Percentiles rank a stretch among this genome's conserved stretches.
Conservation (phyloP, 2,329 filamentous ascomycete genomes). For the Pyrenophora teres region DNA sequence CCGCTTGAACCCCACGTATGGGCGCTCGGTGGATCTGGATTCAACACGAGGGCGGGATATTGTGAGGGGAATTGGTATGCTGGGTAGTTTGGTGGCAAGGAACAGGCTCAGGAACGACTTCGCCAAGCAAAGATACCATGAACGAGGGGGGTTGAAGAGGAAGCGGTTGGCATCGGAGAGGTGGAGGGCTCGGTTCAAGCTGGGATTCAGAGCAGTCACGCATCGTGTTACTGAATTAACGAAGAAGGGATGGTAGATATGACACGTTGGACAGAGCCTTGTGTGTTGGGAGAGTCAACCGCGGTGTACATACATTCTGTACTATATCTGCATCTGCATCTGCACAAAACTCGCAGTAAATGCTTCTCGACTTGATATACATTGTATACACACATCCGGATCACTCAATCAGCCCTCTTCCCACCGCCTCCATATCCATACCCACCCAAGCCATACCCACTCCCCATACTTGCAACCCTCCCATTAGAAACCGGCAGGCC, state of each 20-base stretch:
- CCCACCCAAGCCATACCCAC: slow-evolving; percentile 48
- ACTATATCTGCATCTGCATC: slow-evolving; percentile 2
- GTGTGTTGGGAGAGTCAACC: not conserved
- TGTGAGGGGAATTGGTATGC: slow-evolving; percentile 52
- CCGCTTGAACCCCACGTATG: slow-evolving; percentile 47
- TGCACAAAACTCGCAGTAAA: not conserved
- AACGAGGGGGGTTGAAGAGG: slow-evolving; percentile 74
- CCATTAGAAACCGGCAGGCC: slow-evolving; percentile 41
- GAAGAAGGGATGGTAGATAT: slow-evolving; percentile 75
- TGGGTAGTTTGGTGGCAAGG: slow-evolving; percentile 50
- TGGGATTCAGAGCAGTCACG: slow-evolving; percentile 68
- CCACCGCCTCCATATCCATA: slow-evolving; percentile 52
- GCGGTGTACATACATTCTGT: slow-evolving; percentile 7
- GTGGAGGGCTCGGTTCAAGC: slow-evolving; percentile 71
- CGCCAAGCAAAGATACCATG: slow-evolving; percentile 69
- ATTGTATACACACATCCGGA: not conserved
- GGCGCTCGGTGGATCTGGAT: slow-evolving; percentile 49
- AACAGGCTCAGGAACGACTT: slow-evolving; percentile 66
- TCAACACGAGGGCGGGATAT: slow-evolving; percentile 49
- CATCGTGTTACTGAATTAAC: slow-evolving; percentile 70
- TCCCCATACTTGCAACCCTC: slow-evolving; percentile 46
- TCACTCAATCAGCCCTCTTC: slow-evolving; percentile 48
- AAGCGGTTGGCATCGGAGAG: slow-evolving; percentile 74
- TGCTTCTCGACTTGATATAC: not conserved
- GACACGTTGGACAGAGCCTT: not conserved